Evolutionary conservation across 257 asterid species (phyloP).

Genomic region (Solanum neorickii): DNA sequence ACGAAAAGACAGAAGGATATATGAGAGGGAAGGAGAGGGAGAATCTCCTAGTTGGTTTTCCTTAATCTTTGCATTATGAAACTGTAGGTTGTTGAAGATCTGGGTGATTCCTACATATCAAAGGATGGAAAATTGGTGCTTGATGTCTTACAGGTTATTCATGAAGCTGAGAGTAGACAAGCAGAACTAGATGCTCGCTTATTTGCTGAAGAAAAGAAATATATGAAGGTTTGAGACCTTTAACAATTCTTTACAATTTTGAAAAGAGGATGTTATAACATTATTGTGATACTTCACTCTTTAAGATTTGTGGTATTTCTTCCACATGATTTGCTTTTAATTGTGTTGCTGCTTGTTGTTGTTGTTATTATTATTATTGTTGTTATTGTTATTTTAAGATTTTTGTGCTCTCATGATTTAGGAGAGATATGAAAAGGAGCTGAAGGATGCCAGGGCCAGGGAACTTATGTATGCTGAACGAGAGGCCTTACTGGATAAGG

Average conservation of each 20-base stretch:
- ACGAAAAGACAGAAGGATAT: not conserved
- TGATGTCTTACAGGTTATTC: slow-evolving; percentile 88
- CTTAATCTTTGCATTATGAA: slow-evolving; percentile 5
- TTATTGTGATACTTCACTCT: not conserved
- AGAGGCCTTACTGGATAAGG: slow-evolving; percentile 92
- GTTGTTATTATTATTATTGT: not conserved
- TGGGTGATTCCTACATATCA: slow-evolving; percentile 46
- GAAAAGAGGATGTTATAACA: not conserved
- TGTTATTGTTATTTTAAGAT: slow-evolving; percentile 14
- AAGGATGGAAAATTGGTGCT: slow-evolving; percentile 84
- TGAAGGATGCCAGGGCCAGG: slow-evolving; percentile 92
- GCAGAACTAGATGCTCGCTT: slow-evolving; percentile 68
- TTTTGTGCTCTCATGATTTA: slow-evolving; percentile 27
- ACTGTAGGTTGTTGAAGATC: slow-evolving; percentile 48
- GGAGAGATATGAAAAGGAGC: slow-evolving; percentile 92
- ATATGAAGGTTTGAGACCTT: slow-evolving; percentile 46
- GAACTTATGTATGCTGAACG: slow-evolving; percentile 99
- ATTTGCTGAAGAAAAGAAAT: slow-evolving; percentile 58
- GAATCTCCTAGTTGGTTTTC: not conserved
- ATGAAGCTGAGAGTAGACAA: slow-evolving; percentile 94
- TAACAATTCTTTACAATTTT: not conserved
- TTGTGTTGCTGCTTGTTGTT: not conserved
- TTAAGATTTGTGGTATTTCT: not conserved
- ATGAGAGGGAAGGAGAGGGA: not conserved
- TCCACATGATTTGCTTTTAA: not conserved